Evolutionary conservation across 2,329 filamentous ascomycete species (phyloP).

Genomic region (Simplicillium sp.): DNA sequence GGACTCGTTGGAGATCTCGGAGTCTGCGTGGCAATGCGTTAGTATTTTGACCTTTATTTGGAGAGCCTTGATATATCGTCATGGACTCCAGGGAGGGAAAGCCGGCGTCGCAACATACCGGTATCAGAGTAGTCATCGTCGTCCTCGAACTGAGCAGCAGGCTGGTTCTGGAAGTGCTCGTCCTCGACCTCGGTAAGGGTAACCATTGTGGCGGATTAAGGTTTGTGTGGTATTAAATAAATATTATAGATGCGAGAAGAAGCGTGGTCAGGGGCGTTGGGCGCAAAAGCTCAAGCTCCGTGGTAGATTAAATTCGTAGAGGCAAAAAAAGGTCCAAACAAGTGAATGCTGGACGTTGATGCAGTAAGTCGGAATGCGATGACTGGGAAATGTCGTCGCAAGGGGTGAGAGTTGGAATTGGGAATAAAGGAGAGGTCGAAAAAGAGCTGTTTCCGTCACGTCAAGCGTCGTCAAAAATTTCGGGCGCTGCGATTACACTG

Average conservation of each 20-base stretch:
- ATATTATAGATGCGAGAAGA: background rate
- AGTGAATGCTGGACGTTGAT: constrained; percentile 1
- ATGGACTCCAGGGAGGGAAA: background rate
- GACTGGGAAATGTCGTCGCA: background rate
- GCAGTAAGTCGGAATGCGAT: too few species aligned
- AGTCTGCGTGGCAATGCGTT: constrained; percentile 41
- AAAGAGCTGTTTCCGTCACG: too few species aligned
- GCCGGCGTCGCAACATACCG: constrained; percentile 44
- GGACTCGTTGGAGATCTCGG: constrained; percentile 74
- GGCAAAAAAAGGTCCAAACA: background rate
- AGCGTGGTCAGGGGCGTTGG: background rate
- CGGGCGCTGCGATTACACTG: too few species aligned
- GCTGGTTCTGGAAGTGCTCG: constrained; percentile 76
- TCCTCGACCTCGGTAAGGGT: constrained; percentile 95
- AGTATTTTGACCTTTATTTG: constrained; percentile 1
- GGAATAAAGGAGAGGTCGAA: too few species aligned
- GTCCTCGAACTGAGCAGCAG: constrained; percentile 69
- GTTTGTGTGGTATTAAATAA: constrained; percentile 1
- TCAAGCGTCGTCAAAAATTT: too few species aligned
- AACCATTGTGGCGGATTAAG: constrained; percentile 59
- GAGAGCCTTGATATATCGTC: too few species aligned
- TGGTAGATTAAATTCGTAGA: background rate
- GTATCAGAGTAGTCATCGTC: constrained; percentile 93
- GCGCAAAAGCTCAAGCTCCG: background rate
- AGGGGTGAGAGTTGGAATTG: background rate